Conservation (phyloP, 1,284 basidiomycete species). For the Pterulicium gracile region DNA sequence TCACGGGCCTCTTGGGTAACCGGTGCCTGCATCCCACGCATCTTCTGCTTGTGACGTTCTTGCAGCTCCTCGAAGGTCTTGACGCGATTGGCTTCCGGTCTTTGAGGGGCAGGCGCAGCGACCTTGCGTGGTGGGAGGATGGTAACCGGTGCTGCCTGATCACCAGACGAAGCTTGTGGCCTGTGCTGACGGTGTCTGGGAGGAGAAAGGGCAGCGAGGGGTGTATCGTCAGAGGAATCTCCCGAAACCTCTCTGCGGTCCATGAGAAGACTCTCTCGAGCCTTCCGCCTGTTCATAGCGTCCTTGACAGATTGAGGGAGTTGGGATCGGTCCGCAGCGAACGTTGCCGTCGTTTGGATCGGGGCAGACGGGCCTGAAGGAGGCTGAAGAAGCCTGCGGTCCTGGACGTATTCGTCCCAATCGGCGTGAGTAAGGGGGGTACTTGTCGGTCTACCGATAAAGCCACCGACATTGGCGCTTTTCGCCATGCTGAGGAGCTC, state of each 20-base stretch:
- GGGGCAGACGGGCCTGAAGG: conserved; percentile 68
- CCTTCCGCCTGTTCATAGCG: conserved; percentile 56
- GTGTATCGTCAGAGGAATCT: conserved; percentile 41
- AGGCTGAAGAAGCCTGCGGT: conserved; percentile 70
- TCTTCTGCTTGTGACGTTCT: conserved; percentile 72
- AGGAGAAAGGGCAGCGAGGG: conserved; percentile 29
- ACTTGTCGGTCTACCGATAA: conserved; percentile 59
- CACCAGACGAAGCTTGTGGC: conserved; percentile 24
- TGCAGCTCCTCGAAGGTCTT: conserved; percentile 72
- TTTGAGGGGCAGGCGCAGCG: conserved; percentile 35
- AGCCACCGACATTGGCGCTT: conserved; percentile 30
- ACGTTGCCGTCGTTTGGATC: conserved; percentile 46
- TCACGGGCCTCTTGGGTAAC: conserved; percentile 64
- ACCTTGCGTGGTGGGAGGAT: conserved; percentile 58
- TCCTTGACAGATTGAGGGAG: conserved; percentile 64
- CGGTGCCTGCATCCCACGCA: conserved; percentile 63
- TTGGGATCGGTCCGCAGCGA: conserved; percentile 31
- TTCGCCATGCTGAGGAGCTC: conserved; percentile 41
- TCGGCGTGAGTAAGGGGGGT: conserved; percentile 57
- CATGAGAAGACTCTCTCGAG: conserved; percentile 47
- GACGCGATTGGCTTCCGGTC: conserved; percentile 35
- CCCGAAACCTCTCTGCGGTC: conserved; percentile 26
- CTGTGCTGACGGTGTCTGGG: conserved; percentile 17
- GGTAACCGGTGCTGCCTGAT: conserved; percentile 32
- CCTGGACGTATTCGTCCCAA: conserved; percentile 72